Percentiles rank a stretch among this genome's conserved stretches.
Conservation (phyloP, 2,329 filamentous ascomycete genomes). For the Neonectria sp. region DNA sequence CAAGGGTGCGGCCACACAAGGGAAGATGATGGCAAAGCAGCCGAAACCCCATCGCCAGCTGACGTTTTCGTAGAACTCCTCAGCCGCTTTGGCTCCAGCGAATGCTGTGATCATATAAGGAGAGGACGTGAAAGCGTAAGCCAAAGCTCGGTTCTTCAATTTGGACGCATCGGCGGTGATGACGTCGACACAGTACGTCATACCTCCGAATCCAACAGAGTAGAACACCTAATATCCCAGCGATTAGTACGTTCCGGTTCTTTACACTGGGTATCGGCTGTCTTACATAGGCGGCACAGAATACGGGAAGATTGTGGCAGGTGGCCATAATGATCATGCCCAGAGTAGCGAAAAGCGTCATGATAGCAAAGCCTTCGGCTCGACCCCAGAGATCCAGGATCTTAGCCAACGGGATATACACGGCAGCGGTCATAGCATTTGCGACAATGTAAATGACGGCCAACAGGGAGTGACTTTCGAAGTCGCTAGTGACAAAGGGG, state of each 20-base stretch:
- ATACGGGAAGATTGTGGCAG: constrained; percentile 57
- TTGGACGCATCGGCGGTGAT: constrained; percentile 75
- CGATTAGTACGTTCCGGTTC: constrained; percentile 12
- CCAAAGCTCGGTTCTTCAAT: constrained; percentile 57
- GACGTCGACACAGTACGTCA: constrained; percentile 74
- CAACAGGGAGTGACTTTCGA: constrained; percentile 67
- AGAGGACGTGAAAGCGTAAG: constrained; percentile 57
- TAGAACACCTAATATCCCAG: constrained; percentile 67
- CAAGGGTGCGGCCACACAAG: constrained; percentile 72
- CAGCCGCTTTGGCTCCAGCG: constrained; percentile 48
- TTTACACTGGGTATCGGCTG: background rate
- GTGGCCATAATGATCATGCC: constrained; percentile 75
- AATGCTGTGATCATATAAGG: constrained; percentile 64
- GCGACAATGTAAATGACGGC: constrained; percentile 68
- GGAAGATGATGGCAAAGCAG: constrained; percentile 75
- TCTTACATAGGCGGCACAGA: constrained; percentile 67
- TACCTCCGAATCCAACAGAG: constrained; percentile 72
- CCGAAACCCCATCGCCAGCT: constrained; percentile 64
- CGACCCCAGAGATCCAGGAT: constrained; percentile 75
- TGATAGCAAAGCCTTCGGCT: constrained; percentile 71
- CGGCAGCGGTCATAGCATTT: constrained; percentile 68
- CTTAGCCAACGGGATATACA: constrained; percentile 75
- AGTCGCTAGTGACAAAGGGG: constrained; percentile 67
- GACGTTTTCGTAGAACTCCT: constrained; percentile 41
- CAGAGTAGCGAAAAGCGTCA: constrained; percentile 64